Base-by-base conservation (phyloP, 1,139 yeast genomes). In the Blastobotrys persicus region DNA sequence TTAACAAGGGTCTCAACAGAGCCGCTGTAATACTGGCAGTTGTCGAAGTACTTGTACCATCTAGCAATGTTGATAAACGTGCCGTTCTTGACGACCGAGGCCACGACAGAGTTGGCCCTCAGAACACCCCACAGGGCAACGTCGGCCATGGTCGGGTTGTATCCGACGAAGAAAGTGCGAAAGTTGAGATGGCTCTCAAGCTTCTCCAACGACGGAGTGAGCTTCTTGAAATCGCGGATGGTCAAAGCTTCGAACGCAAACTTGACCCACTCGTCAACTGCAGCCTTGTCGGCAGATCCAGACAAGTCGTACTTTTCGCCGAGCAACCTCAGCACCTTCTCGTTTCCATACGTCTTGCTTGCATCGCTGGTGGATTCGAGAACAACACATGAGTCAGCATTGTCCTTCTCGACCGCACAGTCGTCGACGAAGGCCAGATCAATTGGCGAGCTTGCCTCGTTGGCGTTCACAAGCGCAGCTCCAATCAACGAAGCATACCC, bases 51-150 rank as follows among this genome's bases (percentile, higher is more conserved):
- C 63, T 78, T 79, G 78, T 88, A 92, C 98, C 98, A 92, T 75
- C 98, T 85, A 48, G 96, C 81, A 57, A 92, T 80, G 71, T 91
- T 89, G 66, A 83, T 77, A 72, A 85, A 88, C 31, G 84, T 85
- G 48, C 85, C 87, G 70, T 81, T 86, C 75, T 88, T 91, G 68
- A 91, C 78, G 55, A 88, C 83, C 11, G 96, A 87, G 28, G 92
- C 96, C 76, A 89, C 88, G 66, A 92, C 83, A 48, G 95, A 88
- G 67, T 92, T 91, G 57, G 95, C 87, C 72, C 97, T 82, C 61
- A 92, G 77, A 41, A 85, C 87, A 69, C 98, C 98, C 97, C 97
- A 92, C 28, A 86, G 77, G 13, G 94, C 88, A 54, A 88, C 74
- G 70, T 92, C 98, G 48, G 95, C 94, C 49, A 82, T 70, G 11